phyloP scores from a whole-genome alignment of 495 filamentous ascomycete genomes.

The Hypomontagnella submonticulosa region DNA sequence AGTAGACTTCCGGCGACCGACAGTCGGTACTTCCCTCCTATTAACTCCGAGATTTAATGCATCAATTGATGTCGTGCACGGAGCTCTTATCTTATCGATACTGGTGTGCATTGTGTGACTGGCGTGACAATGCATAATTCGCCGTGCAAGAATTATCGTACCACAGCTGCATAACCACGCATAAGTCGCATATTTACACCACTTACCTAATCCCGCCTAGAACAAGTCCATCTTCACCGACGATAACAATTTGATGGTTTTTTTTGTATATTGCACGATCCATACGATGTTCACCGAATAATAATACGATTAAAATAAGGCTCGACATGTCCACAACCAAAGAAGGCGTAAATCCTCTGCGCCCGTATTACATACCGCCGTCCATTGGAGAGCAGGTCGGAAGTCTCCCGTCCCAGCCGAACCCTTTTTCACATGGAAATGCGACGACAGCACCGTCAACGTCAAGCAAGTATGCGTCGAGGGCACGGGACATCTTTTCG shows the following conservation, averaged over 20 bases:
- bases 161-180: slow-evolving; percentile 2
- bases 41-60: slow-evolving; percentile 32
- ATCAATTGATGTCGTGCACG: too few species aligned
- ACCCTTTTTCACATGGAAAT: slow-evolving; percentile 58
- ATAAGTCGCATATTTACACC: slow-evolving; percentile 6
- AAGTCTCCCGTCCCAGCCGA: slow-evolving; percentile 53
- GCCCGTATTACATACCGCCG: slow-evolving; percentile 94
- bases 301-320: slow-evolving; percentile 11
- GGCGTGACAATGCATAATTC: slow-evolving; percentile 1
- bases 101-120: background rate
- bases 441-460: slow-evolving; percentile 59
- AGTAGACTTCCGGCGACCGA: slow-evolving; percentile 27
- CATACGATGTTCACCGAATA: slow-evolving; percentile 9
- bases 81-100: slow-evolving; percentile 38
- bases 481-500: slow-evolving; percentile 83
- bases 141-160: background rate
- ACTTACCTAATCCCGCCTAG: slow-evolving; percentile 35
- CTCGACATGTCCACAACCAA: slow-evolving; percentile 57
- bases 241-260: slow-evolving; percentile 10
- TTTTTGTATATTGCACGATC: slow-evolving; percentile 20
- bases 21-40: slow-evolving; percentile 4
- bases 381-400: slow-evolving; percentile 70
- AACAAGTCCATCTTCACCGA: slow-evolving; percentile 19
- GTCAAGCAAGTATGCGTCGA: slow-evolving; percentile 69
- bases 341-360: slow-evolving; percentile 83